These are phyloP conservation scores for Alternaria ethzedia DNA, from an alignment of 2,329 filamentous ascomycete genomes.

Conservation along the genomic window DNA sequence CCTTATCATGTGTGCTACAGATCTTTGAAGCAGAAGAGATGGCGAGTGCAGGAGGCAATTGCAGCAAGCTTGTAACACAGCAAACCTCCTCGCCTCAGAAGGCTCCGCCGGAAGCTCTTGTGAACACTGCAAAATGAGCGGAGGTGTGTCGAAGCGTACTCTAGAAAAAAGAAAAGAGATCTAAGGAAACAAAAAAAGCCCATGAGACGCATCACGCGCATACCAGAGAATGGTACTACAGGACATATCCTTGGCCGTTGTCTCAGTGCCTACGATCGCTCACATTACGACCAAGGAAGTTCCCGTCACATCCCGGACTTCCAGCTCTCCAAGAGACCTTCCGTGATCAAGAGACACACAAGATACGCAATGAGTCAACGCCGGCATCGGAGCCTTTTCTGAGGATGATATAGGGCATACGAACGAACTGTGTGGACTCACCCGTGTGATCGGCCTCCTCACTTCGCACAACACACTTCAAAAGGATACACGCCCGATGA, in stretches of 20 bases:
- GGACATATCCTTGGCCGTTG: neutral
- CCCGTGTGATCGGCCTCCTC: conserved; percentile 4
- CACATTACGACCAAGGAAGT: neutral
- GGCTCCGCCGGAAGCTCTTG: neutral
- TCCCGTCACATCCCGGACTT: neutral
- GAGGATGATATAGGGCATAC: neutral
- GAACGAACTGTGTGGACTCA: neutral
- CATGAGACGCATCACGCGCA: neutral
- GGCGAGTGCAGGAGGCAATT: neutral
- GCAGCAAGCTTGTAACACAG: neutral
- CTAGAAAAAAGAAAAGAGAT: neutral
- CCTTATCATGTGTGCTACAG: neutral
- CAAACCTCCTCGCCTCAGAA: neutral
- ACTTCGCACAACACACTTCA: conserved; percentile 18
- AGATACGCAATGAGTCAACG: neutral
- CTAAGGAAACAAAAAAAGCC: neutral
- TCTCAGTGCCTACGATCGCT: neutral
- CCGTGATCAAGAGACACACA: neutral
- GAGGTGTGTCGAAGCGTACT: neutral
- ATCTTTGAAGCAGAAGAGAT: neutral
- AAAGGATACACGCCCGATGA: conserved; percentile 14
- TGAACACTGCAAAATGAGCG: neutral
- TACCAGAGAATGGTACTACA: neutral
- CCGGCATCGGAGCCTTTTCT: neutral
- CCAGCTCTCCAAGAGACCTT: neutral